These are phyloP conservation scores for Cladophialophora bantiana DNA, from an alignment of 2,329 filamentous ascomycete species.

Conservation along the genomic window DNA sequence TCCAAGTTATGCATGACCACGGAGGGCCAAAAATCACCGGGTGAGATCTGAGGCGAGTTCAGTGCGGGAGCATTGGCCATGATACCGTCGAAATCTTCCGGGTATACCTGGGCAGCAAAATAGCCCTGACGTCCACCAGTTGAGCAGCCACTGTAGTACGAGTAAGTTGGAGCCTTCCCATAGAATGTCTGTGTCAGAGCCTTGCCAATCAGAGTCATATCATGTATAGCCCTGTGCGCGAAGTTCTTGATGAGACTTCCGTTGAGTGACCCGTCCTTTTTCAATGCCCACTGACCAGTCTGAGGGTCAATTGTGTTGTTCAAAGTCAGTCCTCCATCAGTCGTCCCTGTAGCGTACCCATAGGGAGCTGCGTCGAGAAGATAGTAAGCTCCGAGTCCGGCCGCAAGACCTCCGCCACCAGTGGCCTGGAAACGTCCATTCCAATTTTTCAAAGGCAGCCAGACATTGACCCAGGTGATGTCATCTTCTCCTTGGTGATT, in stretches of 20 bases:
- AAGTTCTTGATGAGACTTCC: slow-evolving; percentile 46
- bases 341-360: slow-evolving; percentile 38
- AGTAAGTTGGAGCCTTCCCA: slow-evolving; percentile 22
- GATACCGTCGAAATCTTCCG: slow-evolving; percentile 42
- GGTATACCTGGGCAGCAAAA: slow-evolving; percentile 49
- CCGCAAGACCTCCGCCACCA: slow-evolving; percentile 48
- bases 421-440: slow-evolving; percentile 50
- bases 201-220: slow-evolving; percentile 45
- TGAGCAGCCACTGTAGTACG: slow-evolving; percentile 66
- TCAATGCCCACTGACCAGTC: slow-evolving; percentile 27
- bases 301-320: slow-evolving; percentile 25
- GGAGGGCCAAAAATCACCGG: slow-evolving; percentile 41
- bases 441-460: slow-evolving; percentile 42
- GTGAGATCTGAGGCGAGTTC: slow-evolving; percentile 42
- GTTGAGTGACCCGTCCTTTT: slow-evolving; percentile 45
- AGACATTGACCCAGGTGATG: slow-evolving; percentile 47
- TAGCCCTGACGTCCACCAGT: slow-evolving; percentile 67
- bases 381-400: slow-evolving; percentile 29
- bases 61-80: slow-evolving; percentile 41
- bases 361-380: slow-evolving; percentile 21
- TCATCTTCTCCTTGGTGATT: slow-evolving; percentile 50
- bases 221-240: slow-evolving; percentile 45
- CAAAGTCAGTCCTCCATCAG: slow-evolving; percentile 35
- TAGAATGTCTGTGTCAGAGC: slow-evolving; percentile 31
- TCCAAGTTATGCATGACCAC: slow-evolving; percentile 39